Evolutionary conservation across 352 stramenopile genomes (phyloP).

Genomic region (Phytophthora kernoviae): DNA sequence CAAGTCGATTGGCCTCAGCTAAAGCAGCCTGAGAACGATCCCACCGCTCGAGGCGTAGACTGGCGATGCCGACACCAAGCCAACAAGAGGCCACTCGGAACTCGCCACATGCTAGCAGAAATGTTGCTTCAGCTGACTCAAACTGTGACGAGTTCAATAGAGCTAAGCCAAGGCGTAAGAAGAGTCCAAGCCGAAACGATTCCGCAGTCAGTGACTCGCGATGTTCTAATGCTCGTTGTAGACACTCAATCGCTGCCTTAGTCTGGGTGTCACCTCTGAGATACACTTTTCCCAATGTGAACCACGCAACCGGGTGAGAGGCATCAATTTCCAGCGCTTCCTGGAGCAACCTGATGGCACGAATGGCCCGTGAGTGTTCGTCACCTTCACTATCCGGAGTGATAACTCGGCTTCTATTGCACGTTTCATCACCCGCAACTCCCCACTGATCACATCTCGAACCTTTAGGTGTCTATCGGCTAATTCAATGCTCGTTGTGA

Average conservation of each 20-base stretch:
- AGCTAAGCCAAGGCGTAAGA: constrained; percentile 62
- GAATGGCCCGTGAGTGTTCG: constrained; percentile 7
- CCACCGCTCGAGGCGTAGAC: constrained; percentile 66
- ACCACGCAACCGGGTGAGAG: constrained; percentile 56
- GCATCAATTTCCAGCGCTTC: constrained; percentile 69
- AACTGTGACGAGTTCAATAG: constrained; percentile 76
- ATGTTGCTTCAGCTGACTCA: constrained; percentile 49
- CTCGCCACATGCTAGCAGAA: constrained; percentile 60
- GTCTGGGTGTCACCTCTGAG: constrained; percentile 50
- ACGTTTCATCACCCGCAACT: constrained; percentile 59
- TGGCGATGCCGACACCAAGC: constrained; percentile 79
- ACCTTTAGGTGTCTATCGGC: constrained; percentile 35
- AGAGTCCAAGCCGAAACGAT: constrained; percentile 48
- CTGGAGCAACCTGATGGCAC: constrained; percentile 41
- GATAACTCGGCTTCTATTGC: constrained; percentile 53
- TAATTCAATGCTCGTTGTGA: constrained; percentile 44
- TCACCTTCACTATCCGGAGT: constrained; percentile 25
- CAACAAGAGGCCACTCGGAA: constrained; percentile 74
- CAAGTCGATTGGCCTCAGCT: constrained; percentile 75
- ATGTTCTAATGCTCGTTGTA: constrained; percentile 51
- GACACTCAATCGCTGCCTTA: constrained; percentile 49
- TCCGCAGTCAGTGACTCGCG: constrained; percentile 32
- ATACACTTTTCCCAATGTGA: constrained; percentile 56
- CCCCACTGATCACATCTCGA: constrained; percentile 43
- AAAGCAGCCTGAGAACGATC: constrained; percentile 64